Percentiles rank a stretch among this genome's conserved stretches.
Evolutionary conservation across 192 early-diverging fungal species (phyloP).

Genomic region (Geranomyces variabilis): DNA sequence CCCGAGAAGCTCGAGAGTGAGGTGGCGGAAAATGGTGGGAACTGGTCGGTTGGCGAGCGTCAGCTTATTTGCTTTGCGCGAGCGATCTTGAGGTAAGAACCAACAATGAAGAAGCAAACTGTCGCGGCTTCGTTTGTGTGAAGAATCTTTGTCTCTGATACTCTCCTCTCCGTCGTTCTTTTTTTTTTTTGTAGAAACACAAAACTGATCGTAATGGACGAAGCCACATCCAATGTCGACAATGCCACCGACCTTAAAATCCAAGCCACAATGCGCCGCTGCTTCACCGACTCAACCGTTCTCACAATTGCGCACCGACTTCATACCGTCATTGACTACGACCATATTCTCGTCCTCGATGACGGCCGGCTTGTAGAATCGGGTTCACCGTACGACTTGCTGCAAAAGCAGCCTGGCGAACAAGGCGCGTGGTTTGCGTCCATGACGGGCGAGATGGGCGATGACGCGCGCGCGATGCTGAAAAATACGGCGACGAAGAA

Average conservation of each 20-base stretch:
- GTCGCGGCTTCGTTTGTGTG: too few species aligned
- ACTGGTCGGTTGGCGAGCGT: slow-evolving; percentile 79
- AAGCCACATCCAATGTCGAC: slow-evolving; percentile 52
- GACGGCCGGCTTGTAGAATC: slow-evolving; percentile 54
- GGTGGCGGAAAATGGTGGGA: slow-evolving; percentile 79
- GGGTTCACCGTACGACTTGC: slow-evolving; percentile 50
- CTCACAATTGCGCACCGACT: slow-evolving; percentile 57
- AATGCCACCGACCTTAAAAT: slow-evolving; percentile 48
- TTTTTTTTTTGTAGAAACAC: slow-evolving; percentile 20
- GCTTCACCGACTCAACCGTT: slow-evolving; percentile 51
- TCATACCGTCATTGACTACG: slow-evolving; percentile 53
- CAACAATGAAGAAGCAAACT: too few species aligned
- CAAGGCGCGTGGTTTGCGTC: slow-evolving; percentile 44
- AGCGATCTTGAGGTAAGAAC: slow-evolving; percentile 59
- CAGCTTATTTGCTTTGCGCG: slow-evolving; percentile 81
- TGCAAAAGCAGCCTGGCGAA: slow-evolving; percentile 39
- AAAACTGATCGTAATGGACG: slow-evolving; percentile 53
- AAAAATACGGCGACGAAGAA: slow-evolving; percentile 36
- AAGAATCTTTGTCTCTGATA: neutral
- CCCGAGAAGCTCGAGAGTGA: slow-evolving; percentile 63
- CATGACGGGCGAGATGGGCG: slow-evolving; percentile 52
- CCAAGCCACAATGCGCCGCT: slow-evolving; percentile 43
- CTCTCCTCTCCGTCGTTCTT: slow-evolving; percentile 1
- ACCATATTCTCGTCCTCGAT: slow-evolving; percentile 47
- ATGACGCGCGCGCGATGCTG: slow-evolving; percentile 40